Evolutionary conservation across 208 protist species (phyloP), one percentile per base, ranked within the genome.

Genomic region (Sergeia podlipaevii): DNA sequence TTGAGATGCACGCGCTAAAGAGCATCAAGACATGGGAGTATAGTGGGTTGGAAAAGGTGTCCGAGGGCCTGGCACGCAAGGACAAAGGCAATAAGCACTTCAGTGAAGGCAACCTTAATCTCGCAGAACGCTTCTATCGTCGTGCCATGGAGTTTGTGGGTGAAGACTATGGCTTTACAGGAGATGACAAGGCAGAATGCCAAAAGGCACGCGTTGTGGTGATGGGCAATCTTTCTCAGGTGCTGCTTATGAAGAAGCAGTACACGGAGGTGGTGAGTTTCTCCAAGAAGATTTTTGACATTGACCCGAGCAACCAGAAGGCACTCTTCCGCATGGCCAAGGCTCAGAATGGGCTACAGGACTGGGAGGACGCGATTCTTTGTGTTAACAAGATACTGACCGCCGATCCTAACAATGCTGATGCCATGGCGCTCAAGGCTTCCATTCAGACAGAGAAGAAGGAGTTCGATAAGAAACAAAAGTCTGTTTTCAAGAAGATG

Each of bases 131-230:
- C 38, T 89, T 77, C 60, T 96, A 96, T 76, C 80, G 89, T 38
- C 80, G 82, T 24, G 81, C 83, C 5, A 70, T 95, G 30, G 81
- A 91, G 62, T 95, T 93, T 48, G 65, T 96, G 26, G 87, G 87
- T 4, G 65, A 80, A 32, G 80, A 91, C 63, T 85, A 81, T 65
- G 78, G 77, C 27, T 74, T 84, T 39, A 47, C 61, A 28, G 73
- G 77, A 11, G 65, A 67, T 10, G 67, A 77, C 39, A 89, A 88
- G 67, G 50, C 56, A 5, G 77, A 54, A 32, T 75, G 65, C 52
- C 65, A 80, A 37, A 69, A 64, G 30, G 70, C 67, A 18, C 80
- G 82, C 43, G 60, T 89, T 33, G 39, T 65, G 15, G 64, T 83
- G 7, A 68, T 70, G 66, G 73, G 70, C 20, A 95, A 95, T 63